These are phyloP conservation scores for Gossypium arboreum DNA, from an alignment of 345 rosid genomes.

Conservation along the genomic window DNA sequence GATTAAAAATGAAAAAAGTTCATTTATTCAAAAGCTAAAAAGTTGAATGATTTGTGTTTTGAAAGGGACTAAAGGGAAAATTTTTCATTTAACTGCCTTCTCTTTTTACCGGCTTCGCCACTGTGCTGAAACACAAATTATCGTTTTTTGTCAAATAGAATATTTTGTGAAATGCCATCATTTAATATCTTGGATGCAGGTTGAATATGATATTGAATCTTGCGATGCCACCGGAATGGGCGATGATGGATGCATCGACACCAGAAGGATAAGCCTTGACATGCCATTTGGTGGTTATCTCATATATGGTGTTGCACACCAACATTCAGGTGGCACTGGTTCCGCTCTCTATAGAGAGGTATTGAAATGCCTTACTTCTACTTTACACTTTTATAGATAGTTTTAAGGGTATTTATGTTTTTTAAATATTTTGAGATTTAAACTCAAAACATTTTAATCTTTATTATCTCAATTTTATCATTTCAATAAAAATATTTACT, in stretches of 20 bases:
- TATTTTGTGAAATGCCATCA: not conserved
- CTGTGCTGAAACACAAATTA: not conserved
- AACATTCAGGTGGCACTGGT: constrained; percentile 74
- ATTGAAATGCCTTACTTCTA: not conserved
- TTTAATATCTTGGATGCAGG: constrained; percentile 30
- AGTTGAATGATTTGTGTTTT: too few species aligned
- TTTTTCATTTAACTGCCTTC: too few species aligned
- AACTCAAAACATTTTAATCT: too few species aligned
- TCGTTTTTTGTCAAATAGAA: not conserved
- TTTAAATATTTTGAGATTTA: too few species aligned
- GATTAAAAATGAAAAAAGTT: too few species aligned
- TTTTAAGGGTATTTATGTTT: too few species aligned
- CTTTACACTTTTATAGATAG: not conserved
- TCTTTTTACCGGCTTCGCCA: too few species aligned
- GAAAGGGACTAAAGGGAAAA: too few species aligned
- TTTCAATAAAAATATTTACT: too few species aligned
- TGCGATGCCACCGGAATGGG: constrained; percentile 28
- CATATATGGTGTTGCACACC: constrained; percentile 79
- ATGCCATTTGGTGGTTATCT: constrained; percentile 70
- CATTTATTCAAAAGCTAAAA: too few species aligned
- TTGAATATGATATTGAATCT: constrained; percentile 62
- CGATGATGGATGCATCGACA: constrained; percentile 35
- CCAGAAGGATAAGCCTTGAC: constrained; percentile 45
- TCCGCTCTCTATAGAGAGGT: constrained; percentile 59
- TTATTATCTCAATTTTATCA: too few species aligned